These are phyloP conservation scores for Aphanocladium album DNA, from an alignment of 2,329 filamentous ascomycete genomes.

Conservation along the genomic window DNA sequence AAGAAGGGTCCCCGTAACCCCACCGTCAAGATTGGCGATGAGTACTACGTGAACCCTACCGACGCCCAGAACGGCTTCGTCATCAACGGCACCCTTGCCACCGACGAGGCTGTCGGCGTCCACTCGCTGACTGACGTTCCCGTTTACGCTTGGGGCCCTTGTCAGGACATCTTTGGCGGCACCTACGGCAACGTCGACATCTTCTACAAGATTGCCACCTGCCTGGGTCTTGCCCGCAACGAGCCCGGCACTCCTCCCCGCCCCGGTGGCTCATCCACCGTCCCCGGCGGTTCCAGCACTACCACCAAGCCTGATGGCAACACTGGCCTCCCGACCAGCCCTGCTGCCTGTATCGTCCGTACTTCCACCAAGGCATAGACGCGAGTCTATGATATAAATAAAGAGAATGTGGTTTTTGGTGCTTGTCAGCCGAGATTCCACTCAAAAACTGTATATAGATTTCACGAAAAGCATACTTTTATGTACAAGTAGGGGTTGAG, in stretches of 20 bases:
- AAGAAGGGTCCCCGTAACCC: conserved; percentile 59
- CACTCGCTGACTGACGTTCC: conserved; percentile 75
- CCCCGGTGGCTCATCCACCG: background rate
- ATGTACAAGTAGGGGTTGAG: conserved; percentile 5
- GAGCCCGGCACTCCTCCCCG: conserved; percentile 15
- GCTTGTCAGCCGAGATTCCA: background rate
- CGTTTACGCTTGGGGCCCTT: conserved; percentile 73
- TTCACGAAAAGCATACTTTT: background rate
- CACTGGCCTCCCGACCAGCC: background rate
- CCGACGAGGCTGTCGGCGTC: conserved; percentile 60
- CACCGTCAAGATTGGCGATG: conserved; percentile 46
- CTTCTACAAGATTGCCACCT: conserved; percentile 69
- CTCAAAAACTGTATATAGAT: conserved; percentile 1
- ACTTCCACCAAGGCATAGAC: background rate
- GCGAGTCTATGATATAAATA: background rate
- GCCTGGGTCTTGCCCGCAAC: conserved; percentile 49
- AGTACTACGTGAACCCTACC: conserved; percentile 63
- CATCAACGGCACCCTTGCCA: conserved; percentile 69
- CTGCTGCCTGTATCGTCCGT: background rate
- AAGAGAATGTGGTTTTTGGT: background rate
- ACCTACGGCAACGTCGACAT: conserved; percentile 67
- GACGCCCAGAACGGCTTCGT: conserved; percentile 64
- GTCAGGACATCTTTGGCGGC: conserved; percentile 70
- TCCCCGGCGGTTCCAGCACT: background rate
- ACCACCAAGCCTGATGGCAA: background rate